phyloP scores from a whole-genome alignment of 192 early-diverging fungal species.

The Umbelopsis vinacea region DNA sequence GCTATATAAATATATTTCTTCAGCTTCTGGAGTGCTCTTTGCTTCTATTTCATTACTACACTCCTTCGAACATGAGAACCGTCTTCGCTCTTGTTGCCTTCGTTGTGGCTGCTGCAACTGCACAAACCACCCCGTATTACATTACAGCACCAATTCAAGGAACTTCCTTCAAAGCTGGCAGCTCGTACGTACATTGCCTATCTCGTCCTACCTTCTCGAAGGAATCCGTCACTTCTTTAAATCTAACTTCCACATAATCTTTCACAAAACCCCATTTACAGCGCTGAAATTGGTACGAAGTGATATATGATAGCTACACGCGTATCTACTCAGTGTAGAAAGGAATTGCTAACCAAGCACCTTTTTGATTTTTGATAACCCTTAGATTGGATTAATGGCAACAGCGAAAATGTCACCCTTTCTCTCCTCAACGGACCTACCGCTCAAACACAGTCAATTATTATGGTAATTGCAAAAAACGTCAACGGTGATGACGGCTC shows the following conservation, averaged over 20 bases:
- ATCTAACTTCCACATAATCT: neutral
- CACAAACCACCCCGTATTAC: conserved; percentile 35
- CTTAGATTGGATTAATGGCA: conserved; percentile 17
- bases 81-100: conserved; percentile 22
- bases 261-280: neutral
- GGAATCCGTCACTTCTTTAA: neutral
- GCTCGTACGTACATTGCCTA: conserved; percentile 11
- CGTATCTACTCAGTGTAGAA: neutral
- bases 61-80: conserved; percentile 26
- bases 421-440: conserved; percentile 24
- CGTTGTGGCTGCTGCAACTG: conserved; percentile 14
- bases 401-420: neutral
- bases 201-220: neutral
- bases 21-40: neutral
- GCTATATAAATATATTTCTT: neutral
- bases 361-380: neutral
- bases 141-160: conserved; percentile 34
- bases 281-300: conserved; percentile 14
- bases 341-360: neutral
- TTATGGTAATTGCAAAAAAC: conserved; percentile 3
- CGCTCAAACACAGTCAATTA: neutral
- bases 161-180: conserved; percentile 28
- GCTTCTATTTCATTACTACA: neutral
- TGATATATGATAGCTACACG: neutral
- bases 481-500: conserved; percentile 12